Conservation (phyloP, 2,329 filamentous ascomycete genomes). For the Cryoendolithus antarcticus region DNA sequence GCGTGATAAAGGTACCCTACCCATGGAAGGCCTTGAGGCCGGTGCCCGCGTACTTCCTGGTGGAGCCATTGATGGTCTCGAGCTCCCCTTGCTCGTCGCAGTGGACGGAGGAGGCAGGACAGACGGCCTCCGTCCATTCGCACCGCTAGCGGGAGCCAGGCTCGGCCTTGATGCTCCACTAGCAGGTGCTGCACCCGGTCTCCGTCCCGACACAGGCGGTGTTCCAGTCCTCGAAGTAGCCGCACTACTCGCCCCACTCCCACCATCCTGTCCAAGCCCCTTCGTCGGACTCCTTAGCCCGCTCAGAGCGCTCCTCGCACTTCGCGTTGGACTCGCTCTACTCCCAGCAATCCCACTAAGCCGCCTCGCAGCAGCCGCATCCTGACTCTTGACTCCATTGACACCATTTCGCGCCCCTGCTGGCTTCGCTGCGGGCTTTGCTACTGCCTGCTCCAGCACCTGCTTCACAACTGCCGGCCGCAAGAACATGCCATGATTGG, state of each 20-base stretch:
- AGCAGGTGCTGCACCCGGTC: slow-evolving; percentile 27
- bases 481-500: slow-evolving; percentile 72
- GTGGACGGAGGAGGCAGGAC: slow-evolving; percentile 19
- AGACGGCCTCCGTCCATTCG: slow-evolving; percentile 19
- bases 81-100: slow-evolving; percentile 14
- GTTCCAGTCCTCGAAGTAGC: slow-evolving; percentile 53
- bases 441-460: slow-evolving; percentile 20
- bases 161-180: slow-evolving; percentile 39
- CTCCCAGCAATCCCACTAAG: slow-evolving; percentile 41
- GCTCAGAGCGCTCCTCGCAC: slow-evolving; percentile 42
- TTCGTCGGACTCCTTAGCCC: slow-evolving; percentile 63
- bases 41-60: slow-evolving; percentile 7
- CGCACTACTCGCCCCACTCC: slow-evolving; percentile 39
- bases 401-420: slow-evolving; percentile 5
- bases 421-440: slow-evolving; percentile 6
- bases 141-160: slow-evolving; percentile 30
- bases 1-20: slow-evolving; percentile 5
- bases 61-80: slow-evolving; percentile 9
- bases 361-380: slow-evolving; percentile 13
- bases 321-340: slow-evolving; percentile 53
- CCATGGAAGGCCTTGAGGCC: slow-evolving; percentile 5
- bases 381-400: slow-evolving; percentile 18
- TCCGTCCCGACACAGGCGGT: slow-evolving; percentile 38
- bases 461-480: slow-evolving; percentile 56
- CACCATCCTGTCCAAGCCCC: slow-evolving; percentile 37